These are phyloP conservation scores for Blastobotrys serpentis DNA, from an alignment of 1,139 yeast genomes.

Conservation along the genomic window DNA sequence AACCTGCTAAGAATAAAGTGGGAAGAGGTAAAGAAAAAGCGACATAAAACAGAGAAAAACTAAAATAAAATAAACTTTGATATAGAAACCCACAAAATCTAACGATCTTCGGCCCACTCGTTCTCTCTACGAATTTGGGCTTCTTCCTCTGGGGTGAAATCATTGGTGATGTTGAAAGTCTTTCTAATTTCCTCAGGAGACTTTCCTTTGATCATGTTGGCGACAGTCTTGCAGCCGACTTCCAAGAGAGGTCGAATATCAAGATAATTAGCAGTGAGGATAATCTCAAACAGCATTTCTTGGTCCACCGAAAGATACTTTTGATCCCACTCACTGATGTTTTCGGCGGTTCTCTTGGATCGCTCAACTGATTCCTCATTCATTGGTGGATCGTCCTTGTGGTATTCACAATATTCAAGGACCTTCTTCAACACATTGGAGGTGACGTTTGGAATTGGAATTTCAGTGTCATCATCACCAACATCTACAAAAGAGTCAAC, in stretches of 20 bases:
- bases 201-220: conserved; percentile 96
- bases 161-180: conserved; percentile 93
- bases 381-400: conserved; percentile 60
- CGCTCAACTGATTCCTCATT: conserved; percentile 69
- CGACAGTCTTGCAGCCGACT: conserved; percentile 95
- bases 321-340: conserved; percentile 92
- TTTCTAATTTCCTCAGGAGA: conserved; percentile 95
- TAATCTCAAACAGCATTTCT: conserved; percentile 96
- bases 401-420: conserved; percentile 96
- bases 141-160: conserved; percentile 97
- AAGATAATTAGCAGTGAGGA: conserved; percentile 91
- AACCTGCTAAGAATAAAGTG: no score
- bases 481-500: conserved; percentile 42
- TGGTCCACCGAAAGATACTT: conserved; percentile 95
- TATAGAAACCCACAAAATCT: conserved; percentile 20
- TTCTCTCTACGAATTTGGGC: conserved; percentile 96
- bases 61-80: background rate
- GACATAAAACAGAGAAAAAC: background rate
- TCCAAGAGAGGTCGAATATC: conserved; percentile 91
- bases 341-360: conserved; percentile 38
- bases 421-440: conserved; percentile 81
- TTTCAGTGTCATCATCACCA: conserved; percentile 68
- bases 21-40: no score
- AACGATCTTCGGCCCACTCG: conserved; percentile 99
- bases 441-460: conserved; percentile 70